Evolutionary conservation across 768 basidiomycete species (phyloP).

Genomic region (Clavaria fumosa): DNA sequence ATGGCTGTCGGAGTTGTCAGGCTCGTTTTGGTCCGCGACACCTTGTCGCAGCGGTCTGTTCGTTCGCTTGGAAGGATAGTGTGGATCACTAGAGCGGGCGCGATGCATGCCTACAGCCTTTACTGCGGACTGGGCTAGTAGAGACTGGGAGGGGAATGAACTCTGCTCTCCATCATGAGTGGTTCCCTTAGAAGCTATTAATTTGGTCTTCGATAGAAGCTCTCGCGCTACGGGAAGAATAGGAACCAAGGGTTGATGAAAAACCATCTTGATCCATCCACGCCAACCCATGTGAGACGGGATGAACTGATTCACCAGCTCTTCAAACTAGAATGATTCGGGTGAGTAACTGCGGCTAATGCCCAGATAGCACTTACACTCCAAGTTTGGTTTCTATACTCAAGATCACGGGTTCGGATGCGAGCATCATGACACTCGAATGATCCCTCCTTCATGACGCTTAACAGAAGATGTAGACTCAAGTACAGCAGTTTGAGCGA

Average conservation of each 20-base stretch:
- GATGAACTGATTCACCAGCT: conserved; percentile 64
- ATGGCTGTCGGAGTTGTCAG: too few relatives aligned
- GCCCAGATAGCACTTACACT: too few relatives aligned
- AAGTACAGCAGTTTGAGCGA: background rate
- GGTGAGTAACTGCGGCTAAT: too few relatives aligned
- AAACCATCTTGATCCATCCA: conserved; percentile 74
- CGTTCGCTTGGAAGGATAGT: too few relatives aligned
- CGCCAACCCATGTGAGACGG: conserved; percentile 66
- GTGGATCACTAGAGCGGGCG: too few relatives aligned
- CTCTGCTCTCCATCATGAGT: too few relatives aligned
- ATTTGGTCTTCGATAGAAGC: conserved; percentile 63
- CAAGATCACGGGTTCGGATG: conserved; percentile 65
- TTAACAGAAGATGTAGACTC: conserved; percentile 59
- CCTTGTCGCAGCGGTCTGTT: too few relatives aligned
- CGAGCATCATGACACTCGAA: conserved; percentile 70
- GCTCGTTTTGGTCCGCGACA: too few relatives aligned
- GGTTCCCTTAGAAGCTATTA: conserved; percentile 29
- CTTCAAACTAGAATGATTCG: conserved; percentile 43
- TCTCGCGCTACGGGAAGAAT: conserved; percentile 69
- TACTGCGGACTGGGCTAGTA: too few relatives aligned
- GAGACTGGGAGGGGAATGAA: too few relatives aligned
- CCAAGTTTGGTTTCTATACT: conserved; percentile 71
- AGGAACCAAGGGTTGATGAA: conserved; percentile 64
- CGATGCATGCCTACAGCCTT: too few relatives aligned
- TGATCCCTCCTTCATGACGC: conserved; percentile 70